Evolutionary conservation across 805 yeast genomes (phyloP).

Genomic region (Metschnikowia peoriensis): DNA sequence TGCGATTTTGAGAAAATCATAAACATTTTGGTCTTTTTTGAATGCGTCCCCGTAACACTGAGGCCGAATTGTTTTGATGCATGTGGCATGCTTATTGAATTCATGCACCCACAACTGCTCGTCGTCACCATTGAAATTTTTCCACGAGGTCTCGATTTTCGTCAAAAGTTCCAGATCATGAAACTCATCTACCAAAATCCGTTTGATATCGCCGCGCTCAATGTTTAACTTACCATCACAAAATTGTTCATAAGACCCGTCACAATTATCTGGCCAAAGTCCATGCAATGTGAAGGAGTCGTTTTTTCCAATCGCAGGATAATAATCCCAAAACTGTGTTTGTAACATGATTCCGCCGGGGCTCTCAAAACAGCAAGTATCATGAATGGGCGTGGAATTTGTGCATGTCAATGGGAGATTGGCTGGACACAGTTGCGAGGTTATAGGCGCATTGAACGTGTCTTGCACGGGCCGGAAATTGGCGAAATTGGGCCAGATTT

Average conservation of each 20-base stretch:
- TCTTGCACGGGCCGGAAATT: not conserved
- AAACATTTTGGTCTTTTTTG: constrained; percentile 24
- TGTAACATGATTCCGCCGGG: constrained; percentile 41
- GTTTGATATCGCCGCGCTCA: constrained; percentile 20
- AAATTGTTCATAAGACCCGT: constrained; percentile 38
- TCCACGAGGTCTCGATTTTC: constrained; percentile 27
- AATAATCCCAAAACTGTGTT: constrained; percentile 44
- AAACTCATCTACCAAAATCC: constrained; percentile 28
- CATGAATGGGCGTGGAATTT: constrained; percentile 47
- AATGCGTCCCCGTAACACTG: constrained; percentile 32
- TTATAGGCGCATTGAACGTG: not conserved
- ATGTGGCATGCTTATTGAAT: constrained; percentile 46
- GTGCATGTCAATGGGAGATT: constrained; percentile 58
- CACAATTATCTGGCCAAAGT: constrained; percentile 44
- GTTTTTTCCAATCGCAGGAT: constrained; percentile 31
- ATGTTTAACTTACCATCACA: constrained; percentile 34
- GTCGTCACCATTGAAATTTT: constrained; percentile 34
- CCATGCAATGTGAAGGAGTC: constrained; percentile 45
- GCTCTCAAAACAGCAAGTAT: constrained; percentile 46
- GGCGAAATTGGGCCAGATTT: not conserved
- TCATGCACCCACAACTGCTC: constrained; percentile 43
- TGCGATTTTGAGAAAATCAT: constrained; percentile 31
- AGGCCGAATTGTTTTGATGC: constrained; percentile 40
- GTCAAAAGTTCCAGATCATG: constrained; percentile 25
- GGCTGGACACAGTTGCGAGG: constrained; percentile 12